These are phyloP conservation scores for Alternaria brassicicola DNA, from an alignment of 2,329 filamentous ascomycete species.

Conservation along the genomic window DNA sequence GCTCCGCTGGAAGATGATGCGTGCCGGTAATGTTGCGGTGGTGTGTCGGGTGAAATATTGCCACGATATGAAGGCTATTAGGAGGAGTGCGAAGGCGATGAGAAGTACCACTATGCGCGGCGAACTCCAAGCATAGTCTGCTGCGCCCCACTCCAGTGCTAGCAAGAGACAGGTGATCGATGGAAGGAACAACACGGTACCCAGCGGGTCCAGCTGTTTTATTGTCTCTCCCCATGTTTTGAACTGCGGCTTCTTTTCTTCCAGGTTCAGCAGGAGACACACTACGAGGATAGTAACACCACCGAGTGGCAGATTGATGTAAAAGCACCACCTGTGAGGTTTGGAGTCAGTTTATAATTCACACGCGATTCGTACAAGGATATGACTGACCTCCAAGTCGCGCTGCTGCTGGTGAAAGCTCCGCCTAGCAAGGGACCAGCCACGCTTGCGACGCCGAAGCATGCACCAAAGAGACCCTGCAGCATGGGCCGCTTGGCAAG, in stretches of 20 bases:
- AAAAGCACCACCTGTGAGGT: constrained; percentile 50
- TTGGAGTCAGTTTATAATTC: neutral
- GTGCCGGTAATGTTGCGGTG: constrained; percentile 51
- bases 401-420: constrained; percentile 49
- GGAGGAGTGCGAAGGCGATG: constrained; percentile 49
- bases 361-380: neutral
- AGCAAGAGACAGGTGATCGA: constrained; percentile 55
- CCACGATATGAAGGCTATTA: constrained; percentile 48
- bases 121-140: constrained; percentile 51
- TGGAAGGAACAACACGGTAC: constrained; percentile 51
- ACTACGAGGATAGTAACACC: constrained; percentile 48
- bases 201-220: constrained; percentile 52
- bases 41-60: constrained; percentile 49
- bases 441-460: constrained; percentile 48
- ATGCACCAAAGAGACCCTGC: constrained; percentile 50
- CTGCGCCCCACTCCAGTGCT: constrained; percentile 57
- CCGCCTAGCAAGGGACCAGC: constrained; percentile 55
- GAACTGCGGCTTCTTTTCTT: constrained; percentile 41
- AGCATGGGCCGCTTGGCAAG: constrained; percentile 52
- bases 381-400: constrained; percentile 43
- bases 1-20: constrained; percentile 51
- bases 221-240: constrained; percentile 39
- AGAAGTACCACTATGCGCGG: constrained; percentile 52
- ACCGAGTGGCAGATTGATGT: constrained; percentile 61
- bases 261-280: constrained; percentile 41